Conservation (phyloP, 1,284 basidiomycete genomes). For the Rhizopogon hawkerae region DNA sequence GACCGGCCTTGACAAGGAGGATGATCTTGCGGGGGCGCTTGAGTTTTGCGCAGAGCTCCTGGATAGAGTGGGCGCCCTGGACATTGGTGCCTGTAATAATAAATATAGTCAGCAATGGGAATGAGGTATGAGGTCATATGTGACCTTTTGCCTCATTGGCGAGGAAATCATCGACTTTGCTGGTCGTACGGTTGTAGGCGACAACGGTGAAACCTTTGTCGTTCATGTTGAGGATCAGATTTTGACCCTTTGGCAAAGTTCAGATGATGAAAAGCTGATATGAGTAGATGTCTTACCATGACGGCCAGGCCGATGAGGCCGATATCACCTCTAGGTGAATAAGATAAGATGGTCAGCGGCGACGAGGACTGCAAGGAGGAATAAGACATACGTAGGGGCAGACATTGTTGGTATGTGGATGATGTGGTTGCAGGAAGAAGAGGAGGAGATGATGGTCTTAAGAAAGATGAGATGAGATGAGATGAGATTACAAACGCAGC, state of each 20-base stretch:
- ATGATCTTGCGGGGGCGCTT: slow-evolving; percentile 88
- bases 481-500: slow-evolving; percentile 15
- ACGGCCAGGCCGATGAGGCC: slow-evolving; percentile 94
- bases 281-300: slow-evolving; percentile 57
- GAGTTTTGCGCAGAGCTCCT: slow-evolving; percentile 81
- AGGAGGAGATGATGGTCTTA: slow-evolving; percentile 12
- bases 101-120: slow-evolving; percentile 12
- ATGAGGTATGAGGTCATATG: slow-evolving; percentile 20
- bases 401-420: slow-evolving; percentile 32
- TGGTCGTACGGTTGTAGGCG: slow-evolving; percentile 94
- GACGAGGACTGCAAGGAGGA: background rate
- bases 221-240: slow-evolving; percentile 96
- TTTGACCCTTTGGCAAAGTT: slow-evolving; percentile 66
- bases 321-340: slow-evolving; percentile 66
- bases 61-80: slow-evolving; percentile 88
- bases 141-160: slow-evolving; percentile 95
- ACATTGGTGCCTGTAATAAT: slow-evolving; percentile 75
- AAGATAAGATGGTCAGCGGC: slow-evolving; percentile 3
- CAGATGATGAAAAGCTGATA: slow-evolving; percentile 10
- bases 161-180: slow-evolving; percentile 95
- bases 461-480: slow-evolving; percentile 6
- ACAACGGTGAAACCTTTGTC: slow-evolving; percentile 98
- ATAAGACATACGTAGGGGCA: slow-evolving; percentile 32
- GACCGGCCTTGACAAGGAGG: slow-evolving; percentile 88
- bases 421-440: slow-evolving; percentile 22